Conservation (phyloP, 495 filamentous ascomycete genomes). For the Parachaetomium inaequale region DNA sequence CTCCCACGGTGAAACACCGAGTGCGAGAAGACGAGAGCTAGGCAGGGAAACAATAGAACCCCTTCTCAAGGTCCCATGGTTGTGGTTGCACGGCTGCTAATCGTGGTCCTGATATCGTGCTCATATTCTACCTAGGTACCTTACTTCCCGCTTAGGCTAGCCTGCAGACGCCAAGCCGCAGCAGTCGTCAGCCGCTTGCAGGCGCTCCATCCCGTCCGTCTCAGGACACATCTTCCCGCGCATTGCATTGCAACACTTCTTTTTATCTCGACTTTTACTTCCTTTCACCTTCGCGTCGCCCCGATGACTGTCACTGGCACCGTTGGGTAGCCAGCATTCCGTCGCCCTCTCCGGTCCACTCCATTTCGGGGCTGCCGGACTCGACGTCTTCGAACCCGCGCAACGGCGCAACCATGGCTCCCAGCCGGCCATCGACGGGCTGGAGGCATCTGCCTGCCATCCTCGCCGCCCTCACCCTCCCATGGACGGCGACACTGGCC, state of each 20-base stretch:
- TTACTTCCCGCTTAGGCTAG: constrained; percentile 5
- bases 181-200: constrained; percentile 5
- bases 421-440: constrained; percentile 24
- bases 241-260: background rate
- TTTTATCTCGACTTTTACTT: background rate
- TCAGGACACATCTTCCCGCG: constrained; percentile 12
- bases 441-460: constrained; percentile 37
- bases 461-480: constrained; percentile 35
- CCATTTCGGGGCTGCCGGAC: background rate
- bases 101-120: no score
- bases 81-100: no score
- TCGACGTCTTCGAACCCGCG: constrained; percentile 10
- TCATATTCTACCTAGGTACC: no score
- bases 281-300: background rate
- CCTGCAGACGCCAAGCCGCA: constrained; percentile 2
- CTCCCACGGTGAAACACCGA: constrained; percentile 18
- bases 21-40: no score
- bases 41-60: no score
- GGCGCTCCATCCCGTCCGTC: background rate
- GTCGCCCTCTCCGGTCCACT: background rate
- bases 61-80: no score
- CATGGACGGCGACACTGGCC: constrained; percentile 31
- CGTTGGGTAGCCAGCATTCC: constrained; percentile 21
- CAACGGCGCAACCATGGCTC: constrained; percentile 27
- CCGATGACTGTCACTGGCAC: constrained; percentile 16